Evolutionary conservation across 2,329 filamentous ascomycete species (phyloP), one percentile per base, ranked within the genome.

Genomic region (Aspergillus texensis): DNA sequence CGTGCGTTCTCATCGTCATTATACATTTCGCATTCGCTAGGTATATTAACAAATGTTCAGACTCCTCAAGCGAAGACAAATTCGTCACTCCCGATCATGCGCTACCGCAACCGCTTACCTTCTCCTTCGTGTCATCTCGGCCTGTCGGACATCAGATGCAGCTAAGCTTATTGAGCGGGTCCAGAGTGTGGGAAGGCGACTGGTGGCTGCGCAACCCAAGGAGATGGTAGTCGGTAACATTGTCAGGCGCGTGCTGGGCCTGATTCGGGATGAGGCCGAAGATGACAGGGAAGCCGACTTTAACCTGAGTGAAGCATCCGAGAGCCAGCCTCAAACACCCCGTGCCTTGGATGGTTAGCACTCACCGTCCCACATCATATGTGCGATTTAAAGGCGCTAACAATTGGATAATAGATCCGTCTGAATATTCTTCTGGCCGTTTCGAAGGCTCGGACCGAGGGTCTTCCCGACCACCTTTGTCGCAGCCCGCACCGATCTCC

Each of bases 211-310:
- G 9, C 93, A 96, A 72, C 94, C 94, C 19, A 88, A 91, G 65
- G 95, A 98, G 80, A 89, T 97, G 70, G 92, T 93, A 6, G 93
- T 97, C 52, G 94, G 93, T 58, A 99, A 99, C 74, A 94, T 99
- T 70, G 92, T 97, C 54, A 89, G 94, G 65, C 89, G 95, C 66
- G 91, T 98, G 2, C 83, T 99, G 43, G 92, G 93, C 50, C 85
- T 99, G 67, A 95, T 99, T 68, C 89, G 95, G 58, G 94, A 97
- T 74, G 94, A 98, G 73, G 91, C 92, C 45, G 90, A 92, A 70
- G 92, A 96, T 71, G 90, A 93, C 70, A 83, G 89, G 62, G 91
- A 91, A 64, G 88, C 81, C 56, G 86, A 85, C 46, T 82, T 89
- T 62, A 80, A 79, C 57, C 75, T 83, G 60, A 89, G 86, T 75